phyloP scores from a whole-genome alignment of 371 early-diverging fungal species.

The Sporodiniella umbellata region DNA sequence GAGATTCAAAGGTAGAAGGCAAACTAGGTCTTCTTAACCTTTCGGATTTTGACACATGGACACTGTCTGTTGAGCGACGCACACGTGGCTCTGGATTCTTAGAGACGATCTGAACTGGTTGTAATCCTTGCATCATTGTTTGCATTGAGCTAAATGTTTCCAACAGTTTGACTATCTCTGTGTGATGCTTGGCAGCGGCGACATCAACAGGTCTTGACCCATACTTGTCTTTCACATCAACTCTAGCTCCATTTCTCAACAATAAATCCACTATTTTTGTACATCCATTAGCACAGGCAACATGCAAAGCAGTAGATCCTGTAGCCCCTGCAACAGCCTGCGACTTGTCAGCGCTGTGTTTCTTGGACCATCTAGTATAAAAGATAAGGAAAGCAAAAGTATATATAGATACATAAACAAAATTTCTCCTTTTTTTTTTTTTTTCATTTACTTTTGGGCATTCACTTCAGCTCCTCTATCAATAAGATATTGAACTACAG shows the following conservation, averaged over 20 bases:
- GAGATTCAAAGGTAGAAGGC: slow-evolving; percentile 21
- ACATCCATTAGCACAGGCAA: slow-evolving; percentile 72
- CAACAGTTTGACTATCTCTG: slow-evolving; percentile 48
- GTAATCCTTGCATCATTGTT: slow-evolving; percentile 22
- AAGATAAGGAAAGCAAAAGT: neutral
- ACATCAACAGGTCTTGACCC: slow-evolving; percentile 58
- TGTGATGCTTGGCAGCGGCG: slow-evolving; percentile 57
- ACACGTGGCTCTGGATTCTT: slow-evolving; percentile 3
- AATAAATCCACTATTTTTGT: slow-evolving; percentile 55
- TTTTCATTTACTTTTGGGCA: slow-evolving; percentile 35
- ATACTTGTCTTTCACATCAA: slow-evolving; percentile 63
- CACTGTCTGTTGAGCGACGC: slow-evolving; percentile 20
- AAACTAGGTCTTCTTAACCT: slow-evolving; percentile 18
- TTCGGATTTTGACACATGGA: slow-evolving; percentile 4
- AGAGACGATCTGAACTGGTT: slow-evolving; percentile 12
- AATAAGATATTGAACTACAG: slow-evolving; percentile 58
- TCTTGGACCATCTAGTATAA: slow-evolving; percentile 22
- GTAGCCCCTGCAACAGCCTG: slow-evolving; percentile 31
- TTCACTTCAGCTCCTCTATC: slow-evolving; percentile 68
- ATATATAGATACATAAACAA: neutral
- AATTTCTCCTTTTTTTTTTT: neutral
- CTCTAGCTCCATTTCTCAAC: slow-evolving; percentile 56
- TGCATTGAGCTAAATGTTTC: slow-evolving; percentile 19
- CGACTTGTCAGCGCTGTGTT: slow-evolving; percentile 20
- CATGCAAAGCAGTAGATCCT: slow-evolving; percentile 74